phyloP scores from a whole-genome alignment of 164 flowering plant species.

The Vitis labrusca region DNA sequence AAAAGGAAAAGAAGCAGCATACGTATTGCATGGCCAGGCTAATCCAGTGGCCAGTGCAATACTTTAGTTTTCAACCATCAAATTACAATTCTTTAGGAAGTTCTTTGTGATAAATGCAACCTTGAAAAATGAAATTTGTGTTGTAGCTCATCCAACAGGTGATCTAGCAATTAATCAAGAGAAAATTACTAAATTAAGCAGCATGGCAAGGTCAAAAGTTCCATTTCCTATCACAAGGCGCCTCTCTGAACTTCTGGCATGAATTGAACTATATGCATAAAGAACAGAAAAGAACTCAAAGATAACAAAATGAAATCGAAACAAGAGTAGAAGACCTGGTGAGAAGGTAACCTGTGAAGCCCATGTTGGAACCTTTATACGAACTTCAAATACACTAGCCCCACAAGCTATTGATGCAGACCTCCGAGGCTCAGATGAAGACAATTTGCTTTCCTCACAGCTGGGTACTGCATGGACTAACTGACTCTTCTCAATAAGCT shows the following conservation, averaged over 20 bases:
- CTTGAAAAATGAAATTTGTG: neutral
- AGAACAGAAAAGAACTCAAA: neutral
- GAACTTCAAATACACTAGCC: constrained; percentile 83
- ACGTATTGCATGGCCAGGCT: no score
- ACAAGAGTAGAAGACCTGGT: neutral
- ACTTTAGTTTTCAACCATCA: neutral
- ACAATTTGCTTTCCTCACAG: constrained; percentile 46
- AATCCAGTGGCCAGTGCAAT: neutral
- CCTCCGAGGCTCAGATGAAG: constrained; percentile 63
- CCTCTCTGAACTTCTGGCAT: no score
- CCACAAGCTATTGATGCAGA: constrained; percentile 89
- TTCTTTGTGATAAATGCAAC: no score
- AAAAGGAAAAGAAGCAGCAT: no score
- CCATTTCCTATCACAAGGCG: neutral
- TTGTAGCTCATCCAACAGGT: neutral
- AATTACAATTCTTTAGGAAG: neutral
- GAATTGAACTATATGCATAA: no score
- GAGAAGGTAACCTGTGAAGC: constrained; percentile 72
- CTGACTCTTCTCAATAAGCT: constrained; percentile 72
- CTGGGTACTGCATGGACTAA: constrained; percentile 59
- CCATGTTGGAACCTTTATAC: constrained; percentile 87
- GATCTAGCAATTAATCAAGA: neutral
- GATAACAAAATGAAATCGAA: neutral
- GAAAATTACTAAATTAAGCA: neutral
- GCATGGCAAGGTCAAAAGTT: neutral